These are phyloP conservation scores for Colletotrichum lindemuthianum DNA, from an alignment of 2,329 filamentous ascomycete species.

Conservation along the genomic window DNA sequence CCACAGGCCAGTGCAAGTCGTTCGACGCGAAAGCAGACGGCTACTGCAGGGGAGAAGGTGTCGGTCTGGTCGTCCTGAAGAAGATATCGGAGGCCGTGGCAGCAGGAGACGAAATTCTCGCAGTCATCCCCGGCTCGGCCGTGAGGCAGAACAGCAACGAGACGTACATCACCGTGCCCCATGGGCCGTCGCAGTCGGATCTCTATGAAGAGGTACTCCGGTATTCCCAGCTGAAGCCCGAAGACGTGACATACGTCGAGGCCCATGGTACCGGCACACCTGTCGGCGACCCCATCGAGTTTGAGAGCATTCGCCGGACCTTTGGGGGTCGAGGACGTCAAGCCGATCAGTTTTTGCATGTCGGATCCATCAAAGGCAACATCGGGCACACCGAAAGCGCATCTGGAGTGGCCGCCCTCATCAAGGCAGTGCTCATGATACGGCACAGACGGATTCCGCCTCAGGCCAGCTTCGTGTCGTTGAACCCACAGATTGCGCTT, in stretches of 20 bases:
- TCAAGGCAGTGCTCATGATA: constrained; percentile 41
- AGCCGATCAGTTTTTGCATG: constrained; percentile 42
- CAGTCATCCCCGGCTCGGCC: constrained; percentile 49
- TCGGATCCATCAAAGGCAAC: constrained; percentile 37
- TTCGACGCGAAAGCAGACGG: constrained; percentile 52
- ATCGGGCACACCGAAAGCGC: constrained; percentile 34
- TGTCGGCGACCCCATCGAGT: constrained; percentile 43
- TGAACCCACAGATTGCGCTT: constrained; percentile 56
- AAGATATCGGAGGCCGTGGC: constrained; percentile 54
- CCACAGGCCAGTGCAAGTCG: constrained; percentile 46
- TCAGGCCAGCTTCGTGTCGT: constrained; percentile 56
- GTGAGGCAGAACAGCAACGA: constrained; percentile 54
- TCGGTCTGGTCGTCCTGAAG: constrained; percentile 57
- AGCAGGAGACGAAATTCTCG: constrained; percentile 57
- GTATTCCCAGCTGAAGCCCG: constrained; percentile 51
- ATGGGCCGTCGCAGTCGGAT: constrained; percentile 31
- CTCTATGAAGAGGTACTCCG: constrained; percentile 64
- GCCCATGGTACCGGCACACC: constrained; percentile 52
- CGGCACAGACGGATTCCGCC: constrained; percentile 40
- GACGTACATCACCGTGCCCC: constrained; percentile 41
- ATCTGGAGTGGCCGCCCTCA: constrained; percentile 39
- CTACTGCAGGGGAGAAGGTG: constrained; percentile 62
- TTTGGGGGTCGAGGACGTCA: constrained; percentile 17
- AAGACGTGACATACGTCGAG: constrained; percentile 44
- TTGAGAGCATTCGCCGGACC: constrained; percentile 29